Conservation (phyloP, 495 filamentous ascomycete genomes). For the Talaromyces proteolyticus region DNA sequence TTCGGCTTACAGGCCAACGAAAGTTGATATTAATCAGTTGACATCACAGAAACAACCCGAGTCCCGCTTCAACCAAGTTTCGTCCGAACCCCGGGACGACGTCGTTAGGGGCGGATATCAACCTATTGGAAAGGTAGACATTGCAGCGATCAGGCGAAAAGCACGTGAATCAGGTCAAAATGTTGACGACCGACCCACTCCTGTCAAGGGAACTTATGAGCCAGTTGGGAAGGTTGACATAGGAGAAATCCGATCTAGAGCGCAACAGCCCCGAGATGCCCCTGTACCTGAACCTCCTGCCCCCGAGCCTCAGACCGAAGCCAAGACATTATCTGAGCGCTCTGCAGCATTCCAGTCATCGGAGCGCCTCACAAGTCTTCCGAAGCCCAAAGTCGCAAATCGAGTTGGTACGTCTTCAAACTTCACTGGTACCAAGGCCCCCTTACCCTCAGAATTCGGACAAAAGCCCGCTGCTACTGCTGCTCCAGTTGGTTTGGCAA, state of each 20-base stretch:
- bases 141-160: slow-evolving; percentile 77
- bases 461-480: slow-evolving; percentile 43
- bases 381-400: slow-evolving; percentile 91
- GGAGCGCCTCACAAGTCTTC: slow-evolving; percentile 78
- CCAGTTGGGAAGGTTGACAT: slow-evolving; percentile 94
- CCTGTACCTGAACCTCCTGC: slow-evolving; percentile 36
- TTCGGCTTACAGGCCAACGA: slow-evolving; percentile 88
- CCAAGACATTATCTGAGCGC: slow-evolving; percentile 54
- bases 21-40: slow-evolving; percentile 79
- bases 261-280: slow-evolving; percentile 56
- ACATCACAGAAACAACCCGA: slow-evolving; percentile 61
- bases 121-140: slow-evolving; percentile 93
- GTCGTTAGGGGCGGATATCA: slow-evolving; percentile 90
- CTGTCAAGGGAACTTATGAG: slow-evolving; percentile 87
- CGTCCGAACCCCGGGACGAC: slow-evolving; percentile 40
- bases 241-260: slow-evolving; percentile 77
- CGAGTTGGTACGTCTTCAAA: slow-evolving; percentile 65
- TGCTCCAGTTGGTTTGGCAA: slow-evolving; percentile 68
- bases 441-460: slow-evolving; percentile 61
- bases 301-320: slow-evolving; percentile 24
- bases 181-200: slow-evolving; percentile 69
- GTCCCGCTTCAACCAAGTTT: slow-evolving; percentile 41
- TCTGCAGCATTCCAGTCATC: slow-evolving; percentile 61
- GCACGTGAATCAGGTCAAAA: slow-evolving; percentile 56
- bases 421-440: slow-evolving; percentile 84